Percentiles rank a stretch among this genome's conserved stretches.
These are phyloP conservation scores for Diplodia scrobiculata DNA, from an alignment of 2,329 filamentous ascomycete species.

Conservation along the genomic window DNA sequence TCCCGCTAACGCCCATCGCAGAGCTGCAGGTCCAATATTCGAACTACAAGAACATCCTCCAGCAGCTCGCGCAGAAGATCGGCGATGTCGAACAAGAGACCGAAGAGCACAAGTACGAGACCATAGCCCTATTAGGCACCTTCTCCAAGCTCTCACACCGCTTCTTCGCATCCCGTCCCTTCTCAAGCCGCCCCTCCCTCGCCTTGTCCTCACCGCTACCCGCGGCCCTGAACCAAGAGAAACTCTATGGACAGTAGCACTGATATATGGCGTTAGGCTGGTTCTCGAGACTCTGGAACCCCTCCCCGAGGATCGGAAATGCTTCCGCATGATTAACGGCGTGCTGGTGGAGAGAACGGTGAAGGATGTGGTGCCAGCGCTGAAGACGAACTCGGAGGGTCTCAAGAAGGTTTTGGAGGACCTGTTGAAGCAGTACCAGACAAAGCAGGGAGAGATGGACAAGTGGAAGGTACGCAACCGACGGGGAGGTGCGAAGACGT, in stretches of 20 bases:
- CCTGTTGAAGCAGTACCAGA: conserved; percentile 93
- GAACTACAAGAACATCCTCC: conserved; percentile 74
- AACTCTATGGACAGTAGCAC: not conserved
- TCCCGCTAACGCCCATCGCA: conserved; percentile 43
- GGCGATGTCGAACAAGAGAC: conserved; percentile 96
- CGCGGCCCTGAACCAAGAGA: not conserved
- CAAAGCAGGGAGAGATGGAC: conserved; percentile 91
- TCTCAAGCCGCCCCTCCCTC: conserved; percentile 26
- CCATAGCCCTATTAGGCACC: conserved; percentile 4
- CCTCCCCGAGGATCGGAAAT: conserved; percentile 82
- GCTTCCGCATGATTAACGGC: conserved; percentile 98
- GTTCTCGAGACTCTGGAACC: conserved; percentile 90
- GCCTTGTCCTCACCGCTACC: conserved; percentile 34
- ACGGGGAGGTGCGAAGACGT: not conserved
- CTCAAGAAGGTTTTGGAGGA: conserved; percentile 93
- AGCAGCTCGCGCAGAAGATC: conserved; percentile 93
- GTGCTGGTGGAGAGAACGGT: conserved; percentile 93
- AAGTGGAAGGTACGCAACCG: conserved; percentile 82
- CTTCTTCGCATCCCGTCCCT: conserved; percentile 30
- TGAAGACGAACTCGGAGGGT: conserved; percentile 92
- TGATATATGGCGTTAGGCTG: conserved; percentile 62
- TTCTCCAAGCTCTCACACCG: conserved; percentile 33
- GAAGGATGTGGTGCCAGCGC: conserved; percentile 83
- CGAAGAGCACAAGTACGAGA: conserved; percentile 91
- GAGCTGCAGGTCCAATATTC: conserved; percentile 79